A percentile compares a stretch with the other conserved stretches of the same genome.
phyloP scores from a whole-genome alignment of 768 basidiomycete genomes.

The Clavaria fumosa region DNA sequence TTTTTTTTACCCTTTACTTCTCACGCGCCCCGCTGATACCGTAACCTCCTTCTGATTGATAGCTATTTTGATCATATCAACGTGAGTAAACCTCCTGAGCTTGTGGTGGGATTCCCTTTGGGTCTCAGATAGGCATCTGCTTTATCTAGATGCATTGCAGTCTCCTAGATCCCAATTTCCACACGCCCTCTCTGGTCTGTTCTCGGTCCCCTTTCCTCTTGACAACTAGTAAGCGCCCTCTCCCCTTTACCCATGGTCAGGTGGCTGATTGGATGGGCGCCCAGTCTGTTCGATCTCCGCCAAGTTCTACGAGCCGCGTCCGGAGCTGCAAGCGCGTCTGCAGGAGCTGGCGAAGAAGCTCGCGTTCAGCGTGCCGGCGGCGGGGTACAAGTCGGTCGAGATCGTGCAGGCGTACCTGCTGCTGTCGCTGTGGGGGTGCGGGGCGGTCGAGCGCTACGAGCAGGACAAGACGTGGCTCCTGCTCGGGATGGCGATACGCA shows the following conservation, averaged over 20 bases:
- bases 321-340: slow-evolving; percentile 68
- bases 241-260: too few species aligned
- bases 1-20: not conserved
- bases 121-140: too few species aligned
- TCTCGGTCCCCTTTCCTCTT: slow-evolving; percentile 90
- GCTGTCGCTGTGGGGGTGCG: slow-evolving; percentile 79
- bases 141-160: slow-evolving; percentile 56
- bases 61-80: slow-evolving; percentile 70
- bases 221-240: slow-evolving; percentile 58
- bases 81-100: slow-evolving; percentile 25
- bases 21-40: slow-evolving; percentile 6
- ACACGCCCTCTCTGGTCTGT: slow-evolving; percentile 88
- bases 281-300: slow-evolving; percentile 90
- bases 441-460: slow-evolving; percentile 91
- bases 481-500: slow-evolving; percentile 47
- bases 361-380: slow-evolving; percentile 73
- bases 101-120: too few species aligned
- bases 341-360: slow-evolving; percentile 76
- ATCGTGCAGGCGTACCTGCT: slow-evolving; percentile 92
- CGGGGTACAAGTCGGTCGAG: slow-evolving; percentile 85
- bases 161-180: slow-evolving; percentile 74
- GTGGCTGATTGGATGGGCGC: too few species aligned
- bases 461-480: slow-evolving; percentile 90
- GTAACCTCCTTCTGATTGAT: slow-evolving; percentile 10
- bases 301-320: slow-evolving; percentile 71